These are phyloP conservation scores for Cryphonectria parasitica DNA, from an alignment of 2,329 filamentous ascomycete species.

Conservation along the genomic window DNA sequence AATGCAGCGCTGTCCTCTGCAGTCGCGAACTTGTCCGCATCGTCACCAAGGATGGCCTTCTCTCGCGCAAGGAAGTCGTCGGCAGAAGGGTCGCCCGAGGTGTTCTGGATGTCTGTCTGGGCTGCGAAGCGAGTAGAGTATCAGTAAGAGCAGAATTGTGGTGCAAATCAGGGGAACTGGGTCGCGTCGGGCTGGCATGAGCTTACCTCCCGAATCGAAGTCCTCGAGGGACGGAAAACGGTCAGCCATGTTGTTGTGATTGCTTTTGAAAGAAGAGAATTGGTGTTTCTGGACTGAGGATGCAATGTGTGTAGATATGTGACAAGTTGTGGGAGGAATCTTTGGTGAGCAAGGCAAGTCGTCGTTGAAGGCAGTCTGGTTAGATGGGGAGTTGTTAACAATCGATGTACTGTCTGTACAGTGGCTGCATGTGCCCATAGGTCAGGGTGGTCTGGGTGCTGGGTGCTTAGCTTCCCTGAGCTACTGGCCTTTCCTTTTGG, in stretches of 20 bases:
- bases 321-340: neutral
- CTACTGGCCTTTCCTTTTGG: slow-evolving; percentile 1
- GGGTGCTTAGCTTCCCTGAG: slow-evolving; percentile 5
- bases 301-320: neutral
- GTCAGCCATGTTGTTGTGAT: slow-evolving; percentile 66
- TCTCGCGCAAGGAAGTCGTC: slow-evolving; percentile 92
- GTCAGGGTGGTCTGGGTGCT: slow-evolving; percentile 6
- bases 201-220: slow-evolving; percentile 68
- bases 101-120: slow-evolving; percentile 66
- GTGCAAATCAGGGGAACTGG: slow-evolving; percentile 21
- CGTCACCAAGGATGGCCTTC: slow-evolving; percentile 86
- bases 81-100: slow-evolving; percentile 62
- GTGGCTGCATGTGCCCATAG: slow-evolving; percentile 12
- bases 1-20: slow-evolving; percentile 70
- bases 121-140: slow-evolving; percentile 49
- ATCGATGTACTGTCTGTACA: neutral
- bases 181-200: slow-evolving; percentile 9
- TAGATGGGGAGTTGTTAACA: slow-evolving; percentile 1
- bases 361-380: neutral
- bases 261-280: neutral
- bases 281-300: neutral
- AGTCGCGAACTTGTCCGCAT: slow-evolving; percentile 87
- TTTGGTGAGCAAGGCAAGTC: neutral
- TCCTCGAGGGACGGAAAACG: slow-evolving; percentile 80
- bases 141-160: slow-evolving; percentile 29